These are phyloP conservation scores for Parmelia sp. DNA, from an alignment of 495 filamentous ascomycete genomes.

Conservation along the genomic window DNA sequence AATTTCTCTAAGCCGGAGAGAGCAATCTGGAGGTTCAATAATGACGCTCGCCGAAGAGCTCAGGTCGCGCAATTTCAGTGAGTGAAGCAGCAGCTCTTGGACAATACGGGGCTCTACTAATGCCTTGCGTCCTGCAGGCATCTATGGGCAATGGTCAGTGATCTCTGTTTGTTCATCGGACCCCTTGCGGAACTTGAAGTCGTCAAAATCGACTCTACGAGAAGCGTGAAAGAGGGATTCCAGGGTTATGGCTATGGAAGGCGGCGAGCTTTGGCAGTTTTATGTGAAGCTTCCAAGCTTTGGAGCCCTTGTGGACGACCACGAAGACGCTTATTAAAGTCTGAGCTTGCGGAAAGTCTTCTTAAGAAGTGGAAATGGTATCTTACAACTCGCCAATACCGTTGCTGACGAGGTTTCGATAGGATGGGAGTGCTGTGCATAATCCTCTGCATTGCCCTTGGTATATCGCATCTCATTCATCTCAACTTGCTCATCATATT, in stretches of 20 bases:
- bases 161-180: slow-evolving; percentile 7
- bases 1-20: not conserved
- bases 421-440: slow-evolving; percentile 95
- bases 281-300: not conserved
- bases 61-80: slow-evolving; percentile 96
- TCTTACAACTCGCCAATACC: not conserved
- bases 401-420: slow-evolving; percentile 14
- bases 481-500: slow-evolving; percentile 65
- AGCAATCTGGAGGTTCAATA: slow-evolving; percentile 1
- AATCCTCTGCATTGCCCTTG: slow-evolving; percentile 89
- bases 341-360: not conserved
- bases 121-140: slow-evolving; percentile 55
- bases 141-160: slow-evolving; percentile 98
- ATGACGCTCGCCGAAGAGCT: slow-evolving; percentile 67
- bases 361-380: not conserved
- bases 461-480: slow-evolving; percentile 85
- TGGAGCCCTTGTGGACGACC: not conserved
- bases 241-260: not conserved
- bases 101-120: slow-evolving; percentile 32
- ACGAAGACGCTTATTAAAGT: not conserved
- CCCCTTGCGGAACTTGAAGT: not conserved
- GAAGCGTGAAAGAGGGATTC: slow-evolving; percentile 3
- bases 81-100: slow-evolving; percentile 33
- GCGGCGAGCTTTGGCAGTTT: not conserved
- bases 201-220: not conserved